A percentile compares a stretch with the other conserved stretches of the same genome.
Conservation (phyloP, 352 stramenopile genomes). For the Globisporangium yorkense region DNA sequence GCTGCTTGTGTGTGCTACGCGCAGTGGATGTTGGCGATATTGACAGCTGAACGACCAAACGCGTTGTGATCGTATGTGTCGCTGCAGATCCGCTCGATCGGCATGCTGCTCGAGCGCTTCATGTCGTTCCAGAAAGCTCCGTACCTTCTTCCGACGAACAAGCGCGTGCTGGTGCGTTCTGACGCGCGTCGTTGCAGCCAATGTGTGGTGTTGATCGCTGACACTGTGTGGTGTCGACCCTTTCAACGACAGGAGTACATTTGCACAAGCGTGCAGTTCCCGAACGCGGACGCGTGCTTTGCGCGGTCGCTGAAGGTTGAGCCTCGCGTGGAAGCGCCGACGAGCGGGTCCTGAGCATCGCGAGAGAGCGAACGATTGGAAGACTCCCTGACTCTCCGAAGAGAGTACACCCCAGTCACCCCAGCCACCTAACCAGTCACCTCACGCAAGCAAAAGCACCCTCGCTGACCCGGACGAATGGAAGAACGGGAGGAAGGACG, state of each 20-base stretch:
- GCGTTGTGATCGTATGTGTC: background rate
- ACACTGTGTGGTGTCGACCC: background rate
- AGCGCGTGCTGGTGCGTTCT: constrained; percentile 67
- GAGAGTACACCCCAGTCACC: background rate
- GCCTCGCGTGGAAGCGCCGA: constrained; percentile 55
- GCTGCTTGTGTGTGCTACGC: background rate
- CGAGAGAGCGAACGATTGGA: background rate
- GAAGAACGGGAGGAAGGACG: too few relatives aligned
- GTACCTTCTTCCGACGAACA: constrained; percentile 74
- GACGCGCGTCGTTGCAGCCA: background rate
- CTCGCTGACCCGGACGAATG: too few relatives aligned
- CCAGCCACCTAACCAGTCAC: background rate
- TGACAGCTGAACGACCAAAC: background rate
- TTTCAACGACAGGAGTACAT: constrained; percentile 55
- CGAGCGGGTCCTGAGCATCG: constrained; percentile 7
- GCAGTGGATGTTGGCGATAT: background rate
- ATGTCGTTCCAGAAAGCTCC: constrained; percentile 66
- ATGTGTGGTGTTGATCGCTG: background rate
- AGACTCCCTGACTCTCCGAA: background rate
- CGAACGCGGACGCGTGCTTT: constrained; percentile 72
- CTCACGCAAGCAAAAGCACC: too few relatives aligned
- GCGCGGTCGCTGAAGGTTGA: constrained; percentile 76
- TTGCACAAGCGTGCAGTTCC: constrained; percentile 55
- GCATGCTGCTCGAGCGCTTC: constrained; percentile 48
- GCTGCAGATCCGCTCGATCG: constrained; percentile 59